Conservation (phyloP, 768 basidiomycete species). For the Clitopilus hobsonii region DNA sequence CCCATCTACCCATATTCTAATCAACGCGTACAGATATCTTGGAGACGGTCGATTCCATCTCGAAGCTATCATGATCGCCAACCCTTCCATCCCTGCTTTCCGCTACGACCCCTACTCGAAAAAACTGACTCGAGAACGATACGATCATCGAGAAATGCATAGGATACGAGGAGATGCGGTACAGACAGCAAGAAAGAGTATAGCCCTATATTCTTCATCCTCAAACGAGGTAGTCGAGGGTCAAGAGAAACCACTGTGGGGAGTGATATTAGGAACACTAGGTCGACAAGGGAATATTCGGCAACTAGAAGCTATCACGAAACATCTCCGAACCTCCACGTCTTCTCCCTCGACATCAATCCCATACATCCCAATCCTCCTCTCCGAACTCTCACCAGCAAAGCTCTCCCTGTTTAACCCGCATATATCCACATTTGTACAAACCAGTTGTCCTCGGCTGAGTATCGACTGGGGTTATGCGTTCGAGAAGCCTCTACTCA, state of each 20-base stretch:
- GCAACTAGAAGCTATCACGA: slow-evolving; percentile 82
- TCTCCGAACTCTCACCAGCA: slow-evolving; percentile 95
- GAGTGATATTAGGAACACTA: slow-evolving; percentile 88
- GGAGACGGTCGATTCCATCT: slow-evolving; percentile 98
- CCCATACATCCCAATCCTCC: slow-evolving; percentile 84
- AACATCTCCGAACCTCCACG: slow-evolving; percentile 54
- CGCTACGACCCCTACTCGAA: slow-evolving; percentile 99
- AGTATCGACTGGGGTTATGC: slow-evolving; percentile 99
- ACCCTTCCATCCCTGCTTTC: slow-evolving; percentile 91
- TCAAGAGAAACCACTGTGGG: slow-evolving; percentile 63
- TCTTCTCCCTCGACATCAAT: slow-evolving; percentile 45
- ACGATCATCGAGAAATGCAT: slow-evolving; percentile 88
- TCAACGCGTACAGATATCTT: slow-evolving; percentile 61
- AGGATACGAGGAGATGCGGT: slow-evolving; percentile 70
- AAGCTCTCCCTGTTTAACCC: slow-evolving; percentile 83
- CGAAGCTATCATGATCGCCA: slow-evolving; percentile 99
- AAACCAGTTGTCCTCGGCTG: slow-evolving; percentile 93
- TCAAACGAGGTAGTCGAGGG: background rate
- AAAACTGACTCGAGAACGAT: slow-evolving; percentile 89
- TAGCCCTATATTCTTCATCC: slow-evolving; percentile 25
- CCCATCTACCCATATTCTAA: slow-evolving; percentile 4
- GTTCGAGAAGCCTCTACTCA: slow-evolving; percentile 82
- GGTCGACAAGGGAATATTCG: slow-evolving; percentile 91
- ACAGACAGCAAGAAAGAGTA: slow-evolving; percentile 62
- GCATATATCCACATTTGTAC: slow-evolving; percentile 85